Conservation (phyloP, 116 monocot species). For the Trichopus zeylanicus region DNA sequence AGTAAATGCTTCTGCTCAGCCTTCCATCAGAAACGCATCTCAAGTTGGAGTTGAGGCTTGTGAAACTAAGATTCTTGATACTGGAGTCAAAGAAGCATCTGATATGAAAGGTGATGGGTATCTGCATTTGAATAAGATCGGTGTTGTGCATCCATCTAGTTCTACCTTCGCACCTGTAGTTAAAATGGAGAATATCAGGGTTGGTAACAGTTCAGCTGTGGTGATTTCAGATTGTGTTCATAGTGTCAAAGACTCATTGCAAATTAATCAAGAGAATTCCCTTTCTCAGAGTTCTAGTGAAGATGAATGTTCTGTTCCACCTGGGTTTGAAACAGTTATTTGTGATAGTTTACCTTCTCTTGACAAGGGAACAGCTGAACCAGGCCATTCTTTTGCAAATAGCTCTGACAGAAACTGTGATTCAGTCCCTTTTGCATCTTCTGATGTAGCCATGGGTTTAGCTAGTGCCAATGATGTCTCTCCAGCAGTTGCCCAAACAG, state of each 20-base stretch:
- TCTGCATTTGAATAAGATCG: not conserved
- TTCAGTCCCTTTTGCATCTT: not conserved
- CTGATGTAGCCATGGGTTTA: not conserved
- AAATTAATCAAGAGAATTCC: not conserved
- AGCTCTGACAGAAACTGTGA: not conserved
- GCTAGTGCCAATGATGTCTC: not conserved
- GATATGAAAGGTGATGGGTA: not conserved
- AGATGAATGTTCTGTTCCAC: constrained; percentile 1
- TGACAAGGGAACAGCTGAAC: not conserved
- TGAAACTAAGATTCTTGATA: not conserved
- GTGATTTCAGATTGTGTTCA: constrained; percentile 3
- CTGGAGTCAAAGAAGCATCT: not conserved
- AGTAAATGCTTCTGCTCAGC: not conserved
- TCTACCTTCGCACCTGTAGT: not conserved
- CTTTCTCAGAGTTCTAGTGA: constrained; percentile 1
- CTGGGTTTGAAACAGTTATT: not conserved
- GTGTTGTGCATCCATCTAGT: not conserved
- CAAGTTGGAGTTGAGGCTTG: not conserved
- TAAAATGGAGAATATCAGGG: not conserved
- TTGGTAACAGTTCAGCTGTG: not conserved
- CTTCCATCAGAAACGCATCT: not conserved
- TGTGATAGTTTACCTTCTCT: not conserved
- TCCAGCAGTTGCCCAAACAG: not conserved
- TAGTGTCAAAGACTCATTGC: not conserved
- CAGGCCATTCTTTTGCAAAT: not conserved